Percentiles rank a stretch among this genome's conserved stretches.
Conservation (phyloP, 345 rosid genomes). For the Schrenkiella parvula region DNA sequence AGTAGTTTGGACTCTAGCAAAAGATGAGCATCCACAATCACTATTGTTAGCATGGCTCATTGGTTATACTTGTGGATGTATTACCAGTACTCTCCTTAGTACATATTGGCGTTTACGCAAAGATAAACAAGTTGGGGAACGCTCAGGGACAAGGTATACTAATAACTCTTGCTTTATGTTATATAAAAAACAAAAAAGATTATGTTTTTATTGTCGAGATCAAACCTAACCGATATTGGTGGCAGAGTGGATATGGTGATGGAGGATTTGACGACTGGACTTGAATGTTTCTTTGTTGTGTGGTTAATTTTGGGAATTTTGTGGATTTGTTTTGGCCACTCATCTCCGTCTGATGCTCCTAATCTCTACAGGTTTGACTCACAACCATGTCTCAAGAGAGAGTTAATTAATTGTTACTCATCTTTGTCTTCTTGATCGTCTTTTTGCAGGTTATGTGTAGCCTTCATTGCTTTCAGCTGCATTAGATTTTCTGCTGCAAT, state of each 20-base stretch:
- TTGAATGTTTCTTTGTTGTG: conserved; percentile 16
- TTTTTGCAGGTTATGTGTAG: conserved; percentile 1
- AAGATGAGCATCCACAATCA: conserved; percentile 14
- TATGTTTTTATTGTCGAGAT: not conserved
- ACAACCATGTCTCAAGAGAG: not conserved
- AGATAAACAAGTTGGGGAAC: not conserved
- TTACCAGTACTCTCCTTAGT: not conserved
- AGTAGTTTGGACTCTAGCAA: not conserved
- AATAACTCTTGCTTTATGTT: not conserved
- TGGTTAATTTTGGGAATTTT: not conserved
- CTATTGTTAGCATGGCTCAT: conserved; percentile 13
- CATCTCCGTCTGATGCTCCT: conserved; percentile 15
- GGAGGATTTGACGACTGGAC: not conserved
- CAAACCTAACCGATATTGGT: conserved; percentile 3
- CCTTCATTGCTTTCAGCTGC: conserved; percentile 14
- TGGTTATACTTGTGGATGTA: conserved; percentile 12
- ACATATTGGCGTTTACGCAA: not conserved
- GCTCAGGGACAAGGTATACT: not conserved
- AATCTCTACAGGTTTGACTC: not conserved
- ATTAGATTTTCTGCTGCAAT: not conserved
- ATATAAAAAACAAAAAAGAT: not conserved
- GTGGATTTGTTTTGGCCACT: not conserved
- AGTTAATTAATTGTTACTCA: not conserved
- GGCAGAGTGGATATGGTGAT: not conserved
- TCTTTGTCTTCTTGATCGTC: not conserved